Conservation (phyloP, 75 land plant species). For the Larix kaempferi region DNA sequence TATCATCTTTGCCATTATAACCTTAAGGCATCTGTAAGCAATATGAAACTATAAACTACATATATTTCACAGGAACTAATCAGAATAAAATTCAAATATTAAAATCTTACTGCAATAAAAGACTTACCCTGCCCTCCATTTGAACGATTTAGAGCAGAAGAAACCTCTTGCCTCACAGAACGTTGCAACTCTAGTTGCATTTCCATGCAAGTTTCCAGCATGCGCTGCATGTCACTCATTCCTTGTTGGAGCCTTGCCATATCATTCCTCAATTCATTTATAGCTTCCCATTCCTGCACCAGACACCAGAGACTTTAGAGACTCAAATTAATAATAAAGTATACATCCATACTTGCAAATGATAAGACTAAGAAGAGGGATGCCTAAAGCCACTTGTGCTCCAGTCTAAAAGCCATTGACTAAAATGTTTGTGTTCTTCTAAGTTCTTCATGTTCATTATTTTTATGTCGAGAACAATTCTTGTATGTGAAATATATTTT, state of each 20-base stretch:
- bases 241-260: constrained; percentile 82
- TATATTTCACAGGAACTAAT: neutral
- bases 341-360: neutral
- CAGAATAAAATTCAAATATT: neutral
- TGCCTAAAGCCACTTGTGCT: neutral
- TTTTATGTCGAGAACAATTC: neutral
- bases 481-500: neutral
- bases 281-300: constrained; percentile 73
- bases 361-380: neutral
- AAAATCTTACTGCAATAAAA: neutral
- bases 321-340: neutral
- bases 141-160: constrained; percentile 85
- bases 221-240: constrained; percentile 84
- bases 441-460: neutral
- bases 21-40: neutral
- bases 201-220: constrained; percentile 94
- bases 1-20: neutral
- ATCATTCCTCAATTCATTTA: constrained; percentile 74
- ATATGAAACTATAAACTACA: neutral
- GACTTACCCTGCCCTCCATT: constrained; percentile 57
- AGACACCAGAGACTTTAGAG: constrained; percentile 6
- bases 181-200: constrained; percentile 97
- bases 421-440: neutral
- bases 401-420: too few species aligned
- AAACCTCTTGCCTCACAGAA: constrained; percentile 86